Conservation (phyloP, 805 yeast genomes). For the Metschnikowia kofuensis region DNA sequence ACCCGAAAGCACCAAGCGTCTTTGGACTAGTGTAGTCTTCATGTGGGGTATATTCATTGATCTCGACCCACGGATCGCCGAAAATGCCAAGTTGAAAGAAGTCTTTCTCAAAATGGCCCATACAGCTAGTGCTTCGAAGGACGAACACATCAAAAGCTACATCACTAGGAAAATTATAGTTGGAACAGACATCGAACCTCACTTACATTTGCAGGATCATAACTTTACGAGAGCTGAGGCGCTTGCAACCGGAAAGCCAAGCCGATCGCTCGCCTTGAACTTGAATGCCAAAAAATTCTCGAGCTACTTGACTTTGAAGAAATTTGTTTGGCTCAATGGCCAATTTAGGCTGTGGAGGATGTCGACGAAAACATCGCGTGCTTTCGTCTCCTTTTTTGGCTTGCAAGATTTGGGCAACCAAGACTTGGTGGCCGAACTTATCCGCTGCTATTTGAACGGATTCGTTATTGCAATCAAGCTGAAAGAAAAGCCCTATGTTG, state of each 20-base stretch:
- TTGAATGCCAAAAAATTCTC: conserved; percentile 11
- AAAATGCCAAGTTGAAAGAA: conserved; percentile 3
- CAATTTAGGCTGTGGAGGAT: conserved; percentile 25
- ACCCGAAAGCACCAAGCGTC: background rate
- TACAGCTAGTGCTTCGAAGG: background rate
- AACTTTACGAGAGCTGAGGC: background rate
- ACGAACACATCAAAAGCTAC: conserved; percentile 3
- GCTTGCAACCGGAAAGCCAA: background rate
- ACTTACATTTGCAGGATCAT: background rate
- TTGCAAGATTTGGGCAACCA: conserved; percentile 12
- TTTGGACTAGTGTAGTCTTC: conserved; percentile 12
- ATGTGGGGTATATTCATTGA: conserved; percentile 11
- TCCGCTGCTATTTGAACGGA: conserved; percentile 23
- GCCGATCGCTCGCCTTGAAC: conserved; percentile 4
- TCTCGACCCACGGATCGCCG: background rate
- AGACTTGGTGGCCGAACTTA: conserved; percentile 18
- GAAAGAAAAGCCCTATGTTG: conserved; percentile 23
- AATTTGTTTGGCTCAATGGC: conserved; percentile 28
- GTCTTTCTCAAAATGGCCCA: background rate
- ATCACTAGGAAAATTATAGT: conserved; percentile 8
- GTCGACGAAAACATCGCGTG: conserved; percentile 10
- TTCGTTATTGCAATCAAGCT: conserved; percentile 17
- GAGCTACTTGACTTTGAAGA: conserved; percentile 21
- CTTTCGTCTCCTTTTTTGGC: conserved; percentile 7
- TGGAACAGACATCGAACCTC: conserved; percentile 3